Evolutionary conservation across 176 grass and related monocot genomes (phyloP).

Genomic region (Hordeum vulgare): DNA sequence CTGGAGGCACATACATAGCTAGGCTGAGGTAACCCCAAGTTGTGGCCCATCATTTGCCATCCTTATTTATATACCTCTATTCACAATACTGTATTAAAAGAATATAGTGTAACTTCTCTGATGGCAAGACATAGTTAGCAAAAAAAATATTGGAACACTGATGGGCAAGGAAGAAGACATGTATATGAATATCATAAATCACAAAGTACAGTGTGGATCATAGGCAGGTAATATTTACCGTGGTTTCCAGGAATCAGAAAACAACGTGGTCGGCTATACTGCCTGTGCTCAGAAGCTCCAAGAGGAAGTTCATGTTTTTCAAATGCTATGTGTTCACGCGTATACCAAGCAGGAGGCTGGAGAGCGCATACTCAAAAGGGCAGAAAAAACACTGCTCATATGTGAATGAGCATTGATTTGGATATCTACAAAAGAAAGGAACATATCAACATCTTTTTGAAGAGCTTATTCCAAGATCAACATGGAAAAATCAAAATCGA

Average conservation of each 20-base stretch:
- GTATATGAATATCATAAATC: neutral
- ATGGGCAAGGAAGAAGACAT: conserved; percentile 13
- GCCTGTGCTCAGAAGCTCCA: conserved; percentile 59
- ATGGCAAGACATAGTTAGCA: no score
- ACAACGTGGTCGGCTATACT: conserved; percentile 71
- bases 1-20: no score
- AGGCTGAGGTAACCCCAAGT: no score
- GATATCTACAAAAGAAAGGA: conserved; percentile 54
- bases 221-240: conserved; percentile 35
- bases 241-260: conserved; percentile 98
- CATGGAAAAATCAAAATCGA: neutral
- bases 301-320: conserved; percentile 86
- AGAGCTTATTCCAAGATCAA: neutral
- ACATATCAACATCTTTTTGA: neutral
- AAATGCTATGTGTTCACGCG: no score
- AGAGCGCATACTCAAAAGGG: conserved; percentile 92
- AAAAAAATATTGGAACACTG: neutral
- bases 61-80: neutral
- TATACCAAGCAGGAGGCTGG: conserved; percentile 87
- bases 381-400: conserved; percentile 78
- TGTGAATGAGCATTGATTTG: conserved; percentile 84
- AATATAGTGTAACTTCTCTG: neutral
- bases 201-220: neutral
- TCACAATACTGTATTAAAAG: neutral
- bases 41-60: neutral